phyloP scores from a whole-genome alignment of 2,329 filamentous ascomycete species.

The Dothistroma pini region DNA sequence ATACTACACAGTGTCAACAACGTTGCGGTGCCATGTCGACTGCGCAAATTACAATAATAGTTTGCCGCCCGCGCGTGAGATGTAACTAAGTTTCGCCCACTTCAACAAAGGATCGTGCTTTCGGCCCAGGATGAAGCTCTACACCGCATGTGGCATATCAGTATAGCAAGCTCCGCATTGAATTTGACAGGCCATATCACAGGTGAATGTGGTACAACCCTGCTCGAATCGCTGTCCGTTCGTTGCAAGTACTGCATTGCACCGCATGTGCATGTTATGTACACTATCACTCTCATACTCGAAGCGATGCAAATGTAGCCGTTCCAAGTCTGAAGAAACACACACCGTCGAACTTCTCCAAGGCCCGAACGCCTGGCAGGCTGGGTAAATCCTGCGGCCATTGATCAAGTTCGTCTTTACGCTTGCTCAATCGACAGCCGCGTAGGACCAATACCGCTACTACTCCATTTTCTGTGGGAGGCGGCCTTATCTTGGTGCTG shows the following conservation, averaged over 20 bases:
- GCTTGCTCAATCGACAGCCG: background rate
- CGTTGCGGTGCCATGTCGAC: background rate
- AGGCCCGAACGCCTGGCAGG: background rate
- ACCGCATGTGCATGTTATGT: background rate
- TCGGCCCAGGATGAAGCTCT: background rate
- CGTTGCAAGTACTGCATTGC: background rate
- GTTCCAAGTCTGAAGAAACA: background rate
- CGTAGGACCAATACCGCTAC: background rate
- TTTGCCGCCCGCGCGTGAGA: background rate
- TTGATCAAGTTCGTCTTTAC: background rate
- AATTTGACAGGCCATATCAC: background rate
- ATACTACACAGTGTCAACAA: background rate
- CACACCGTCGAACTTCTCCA: background rate
- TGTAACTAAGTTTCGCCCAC: background rate
- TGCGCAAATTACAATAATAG: background rate
- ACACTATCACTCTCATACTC: background rate
- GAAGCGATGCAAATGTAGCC: background rate
- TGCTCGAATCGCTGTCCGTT: background rate
- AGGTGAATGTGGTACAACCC: background rate
- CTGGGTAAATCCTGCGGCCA: background rate
- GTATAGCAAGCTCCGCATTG: background rate
- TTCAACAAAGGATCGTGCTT: background rate
- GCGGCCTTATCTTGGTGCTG: constrained; percentile 37
- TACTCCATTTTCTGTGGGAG: background rate
- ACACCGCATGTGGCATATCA: background rate